Evolutionary conservation across 2,329 filamentous ascomycete genomes (phyloP).

Genomic region (Colletotrichum spaethianum): DNA sequence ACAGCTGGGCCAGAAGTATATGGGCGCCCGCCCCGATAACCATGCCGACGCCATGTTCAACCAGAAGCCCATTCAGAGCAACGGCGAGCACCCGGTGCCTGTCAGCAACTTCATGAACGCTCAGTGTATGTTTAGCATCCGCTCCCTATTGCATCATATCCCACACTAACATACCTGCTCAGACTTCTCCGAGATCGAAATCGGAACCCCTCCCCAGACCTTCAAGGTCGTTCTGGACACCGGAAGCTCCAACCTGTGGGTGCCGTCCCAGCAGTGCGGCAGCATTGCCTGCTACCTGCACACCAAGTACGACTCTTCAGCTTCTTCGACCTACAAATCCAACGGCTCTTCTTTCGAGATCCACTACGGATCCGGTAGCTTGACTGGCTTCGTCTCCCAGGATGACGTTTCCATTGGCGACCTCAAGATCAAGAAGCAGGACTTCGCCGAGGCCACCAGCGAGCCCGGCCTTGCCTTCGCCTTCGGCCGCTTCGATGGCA

Average conservation of each 20-base stretch:
- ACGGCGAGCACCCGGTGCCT: slow-evolving; percentile 83
- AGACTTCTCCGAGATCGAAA: slow-evolving; percentile 98
- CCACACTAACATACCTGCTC: slow-evolving; percentile 1
- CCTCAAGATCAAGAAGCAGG: slow-evolving; percentile 87
- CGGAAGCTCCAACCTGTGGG: slow-evolving; percentile 99
- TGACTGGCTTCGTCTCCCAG: slow-evolving; percentile 94
- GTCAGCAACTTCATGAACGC: slow-evolving; percentile 99
- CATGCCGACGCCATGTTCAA: slow-evolving; percentile 86
- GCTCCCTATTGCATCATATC: background rate
- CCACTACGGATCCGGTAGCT: slow-evolving; percentile 92
- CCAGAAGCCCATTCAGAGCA: slow-evolving; percentile 75
- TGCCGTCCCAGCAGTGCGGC: slow-evolving; percentile 89
- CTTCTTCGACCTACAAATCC: slow-evolving; percentile 92
- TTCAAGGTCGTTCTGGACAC: slow-evolving; percentile 99
- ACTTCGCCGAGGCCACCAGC: slow-evolving; percentile 95
- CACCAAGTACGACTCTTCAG: slow-evolving; percentile 92
- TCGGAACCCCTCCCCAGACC: slow-evolving; percentile 91
- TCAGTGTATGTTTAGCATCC: slow-evolving; percentile 80
- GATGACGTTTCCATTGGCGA: slow-evolving; percentile 92
- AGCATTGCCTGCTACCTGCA: slow-evolving; percentile 99
- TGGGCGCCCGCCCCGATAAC: slow-evolving; percentile 81
- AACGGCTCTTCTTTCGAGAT: slow-evolving; percentile 96
- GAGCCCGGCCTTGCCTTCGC: slow-evolving; percentile 98
- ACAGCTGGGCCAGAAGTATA: slow-evolving; percentile 94
- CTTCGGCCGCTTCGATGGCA: slow-evolving; percentile 97